Percentiles rank a stretch among this genome's conserved stretches.
Evolutionary conservation across 345 rosid genomes (phyloP).

Genomic region (Mallotus nudiflorus): DNA sequence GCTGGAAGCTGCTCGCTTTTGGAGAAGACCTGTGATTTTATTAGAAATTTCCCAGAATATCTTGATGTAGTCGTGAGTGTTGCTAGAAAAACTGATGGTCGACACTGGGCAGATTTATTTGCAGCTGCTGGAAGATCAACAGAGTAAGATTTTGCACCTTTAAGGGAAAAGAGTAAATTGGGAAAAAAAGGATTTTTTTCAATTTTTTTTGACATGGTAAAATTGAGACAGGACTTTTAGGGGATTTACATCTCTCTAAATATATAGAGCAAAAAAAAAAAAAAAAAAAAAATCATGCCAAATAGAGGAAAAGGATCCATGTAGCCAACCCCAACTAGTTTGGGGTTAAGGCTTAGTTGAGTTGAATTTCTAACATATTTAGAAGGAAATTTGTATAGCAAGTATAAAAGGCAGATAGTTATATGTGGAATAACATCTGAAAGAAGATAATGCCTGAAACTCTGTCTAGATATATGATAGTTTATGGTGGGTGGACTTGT

Average conservation of each 20-base stretch:
- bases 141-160: constrained; percentile 49
- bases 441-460: background rate
- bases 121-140: constrained; percentile 98
- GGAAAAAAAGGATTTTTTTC: too few species aligned
- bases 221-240: too few species aligned
- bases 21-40: constrained; percentile 89
- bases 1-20: constrained; percentile 52
- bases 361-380: constrained; percentile 4
- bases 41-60: constrained; percentile 81
- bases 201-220: too few species aligned
- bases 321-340: too few species aligned
- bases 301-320: too few species aligned
- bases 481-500: background rate
- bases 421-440: background rate
- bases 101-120: constrained; percentile 98
- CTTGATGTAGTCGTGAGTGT: constrained; percentile 97
- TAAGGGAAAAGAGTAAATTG: too few species aligned
- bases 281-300: too few species aligned
- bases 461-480: background rate
- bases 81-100: constrained; percentile 97
- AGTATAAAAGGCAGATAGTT: background rate
- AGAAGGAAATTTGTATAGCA: background rate
- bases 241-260: too few species aligned
- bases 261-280: background rate
- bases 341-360: constrained; percentile 6